Evolutionary conservation across 2,329 filamentous ascomycete species (phyloP).

Genomic region (Ceratocystis ficicola): DNA sequence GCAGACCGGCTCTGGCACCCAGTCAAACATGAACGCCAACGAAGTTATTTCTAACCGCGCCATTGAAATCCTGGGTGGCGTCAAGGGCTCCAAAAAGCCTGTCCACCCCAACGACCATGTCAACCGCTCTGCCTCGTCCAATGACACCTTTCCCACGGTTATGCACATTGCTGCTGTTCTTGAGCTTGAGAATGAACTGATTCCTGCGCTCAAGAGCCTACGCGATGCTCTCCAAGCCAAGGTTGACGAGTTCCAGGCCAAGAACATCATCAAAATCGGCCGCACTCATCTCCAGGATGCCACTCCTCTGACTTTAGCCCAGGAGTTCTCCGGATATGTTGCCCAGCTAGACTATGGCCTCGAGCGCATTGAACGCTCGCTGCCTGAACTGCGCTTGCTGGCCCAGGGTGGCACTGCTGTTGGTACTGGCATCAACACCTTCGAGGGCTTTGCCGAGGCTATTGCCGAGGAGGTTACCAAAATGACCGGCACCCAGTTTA

Average conservation of each 20-base stretch:
- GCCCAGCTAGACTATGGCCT: constrained; percentile 87
- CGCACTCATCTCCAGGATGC: constrained; percentile 96
- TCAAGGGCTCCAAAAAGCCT: constrained; percentile 93
- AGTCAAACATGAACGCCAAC: constrained; percentile 99
- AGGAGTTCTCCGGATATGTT: constrained; percentile 97
- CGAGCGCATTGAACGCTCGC: constrained; percentile 66
- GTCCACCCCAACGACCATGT: constrained; percentile 99
- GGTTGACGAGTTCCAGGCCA: constrained; percentile 70
- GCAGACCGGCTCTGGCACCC: constrained; percentile 97
- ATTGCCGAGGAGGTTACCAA: constrained; percentile 83
- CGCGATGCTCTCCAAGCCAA: constrained; percentile 77
- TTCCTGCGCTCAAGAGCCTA: constrained; percentile 72
- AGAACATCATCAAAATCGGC: constrained; percentile 96
- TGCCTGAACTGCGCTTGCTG: constrained; percentile 74
- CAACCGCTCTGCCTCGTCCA: constrained; percentile 97
- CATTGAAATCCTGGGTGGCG: constrained; percentile 90
- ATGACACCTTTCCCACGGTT: constrained; percentile 98
- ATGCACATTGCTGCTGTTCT: constrained; percentile 98
- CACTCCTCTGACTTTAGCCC: constrained; percentile 84
- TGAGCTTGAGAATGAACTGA: constrained; percentile 73
- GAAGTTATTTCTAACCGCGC: constrained; percentile 99
- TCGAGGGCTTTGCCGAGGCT: constrained; percentile 85
- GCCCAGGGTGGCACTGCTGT: constrained; percentile 96
- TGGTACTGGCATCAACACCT: constrained; percentile 95
- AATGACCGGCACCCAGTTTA: constrained; percentile 86